Percentiles rank a stretch among this genome's conserved stretches.
Evolutionary conservation across 2,329 filamentous ascomycete genomes (phyloP).

Genomic region (Talaromyces albobiverticillius): DNA sequence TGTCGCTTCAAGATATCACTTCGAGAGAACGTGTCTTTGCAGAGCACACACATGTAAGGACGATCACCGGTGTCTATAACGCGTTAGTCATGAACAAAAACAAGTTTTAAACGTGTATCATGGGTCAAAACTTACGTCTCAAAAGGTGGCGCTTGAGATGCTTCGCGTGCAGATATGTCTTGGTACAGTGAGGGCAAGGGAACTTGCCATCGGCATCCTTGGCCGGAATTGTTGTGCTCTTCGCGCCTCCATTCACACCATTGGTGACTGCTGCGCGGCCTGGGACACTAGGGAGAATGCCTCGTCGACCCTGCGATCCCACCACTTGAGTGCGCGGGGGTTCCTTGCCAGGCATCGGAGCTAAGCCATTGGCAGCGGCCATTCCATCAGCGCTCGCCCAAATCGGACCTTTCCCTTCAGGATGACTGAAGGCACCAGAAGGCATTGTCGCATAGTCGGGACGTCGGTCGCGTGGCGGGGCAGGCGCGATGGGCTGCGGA

Average conservation of each 20-base stretch:
- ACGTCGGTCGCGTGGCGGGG: constrained; percentile 54
- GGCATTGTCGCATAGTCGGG: constrained; percentile 66
- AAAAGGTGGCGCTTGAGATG: constrained; percentile 95
- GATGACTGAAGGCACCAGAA: constrained; percentile 60
- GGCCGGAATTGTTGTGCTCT: constrained; percentile 80
- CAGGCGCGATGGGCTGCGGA: constrained; percentile 73
- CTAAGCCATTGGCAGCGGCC: constrained; percentile 36
- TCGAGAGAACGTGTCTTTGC: constrained; percentile 95
- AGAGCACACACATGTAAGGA: constrained; percentile 96
- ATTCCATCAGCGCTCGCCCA: constrained; percentile 41
- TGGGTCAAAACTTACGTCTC: constrained; percentile 74
- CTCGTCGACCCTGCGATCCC: constrained; percentile 86
- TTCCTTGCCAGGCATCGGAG: constrained; percentile 39
- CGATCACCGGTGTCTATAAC: constrained; percentile 89
- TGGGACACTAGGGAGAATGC: constrained; percentile 86
- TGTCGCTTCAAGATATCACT: constrained; percentile 98
- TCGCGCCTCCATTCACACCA: constrained; percentile 61
- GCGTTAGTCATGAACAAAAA: too few species aligned
- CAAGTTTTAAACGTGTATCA: background rate
- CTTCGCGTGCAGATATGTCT: constrained; percentile 96
- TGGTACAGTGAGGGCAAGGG: constrained; percentile 95
- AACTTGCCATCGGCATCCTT: constrained; percentile 98
- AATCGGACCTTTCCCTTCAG: constrained; percentile 57
- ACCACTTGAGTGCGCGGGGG: constrained; percentile 74
- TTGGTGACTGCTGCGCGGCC: constrained; percentile 72